Percentiles rank a stretch among this genome's conserved stretches.
Conservation (phyloP, 2,329 filamentous ascomycete genomes). For the Dactylellina haptotyla region DNA sequence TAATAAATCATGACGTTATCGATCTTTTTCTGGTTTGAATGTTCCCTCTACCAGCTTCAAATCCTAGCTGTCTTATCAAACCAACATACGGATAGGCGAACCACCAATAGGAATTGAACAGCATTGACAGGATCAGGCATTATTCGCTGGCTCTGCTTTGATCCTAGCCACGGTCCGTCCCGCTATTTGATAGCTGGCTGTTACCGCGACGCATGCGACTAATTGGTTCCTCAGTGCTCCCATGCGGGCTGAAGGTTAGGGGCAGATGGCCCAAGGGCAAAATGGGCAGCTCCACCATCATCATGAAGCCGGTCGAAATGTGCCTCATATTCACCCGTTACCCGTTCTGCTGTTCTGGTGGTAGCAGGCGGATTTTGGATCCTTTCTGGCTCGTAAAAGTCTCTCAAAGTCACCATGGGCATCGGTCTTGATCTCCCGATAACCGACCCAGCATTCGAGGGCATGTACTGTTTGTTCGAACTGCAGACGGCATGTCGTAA, state of each 20-base stretch:
- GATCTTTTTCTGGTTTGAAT: neutral
- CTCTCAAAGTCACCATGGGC: constrained; percentile 20
- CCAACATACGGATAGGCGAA: neutral
- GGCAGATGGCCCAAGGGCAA: too few species aligned
- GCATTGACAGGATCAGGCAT: constrained; percentile 39
- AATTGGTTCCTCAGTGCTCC: constrained; percentile 13
- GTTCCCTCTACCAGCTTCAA: neutral
- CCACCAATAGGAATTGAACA: constrained; percentile 41
- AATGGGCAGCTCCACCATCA: neutral
- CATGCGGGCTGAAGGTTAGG: too few species aligned
- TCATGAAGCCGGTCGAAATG: constrained; percentile 2
- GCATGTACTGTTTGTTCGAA: constrained; percentile 2
- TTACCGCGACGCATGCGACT: neutral
- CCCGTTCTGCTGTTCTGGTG: constrained; percentile 3
- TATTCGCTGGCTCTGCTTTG: constrained; percentile 29
- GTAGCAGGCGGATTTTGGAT: too few species aligned
- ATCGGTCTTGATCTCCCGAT: constrained; percentile 43
- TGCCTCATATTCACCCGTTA: constrained; percentile 19
- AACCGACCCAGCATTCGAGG: constrained; percentile 23
- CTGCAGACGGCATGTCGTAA: constrained; percentile 16
- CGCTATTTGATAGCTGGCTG: constrained; percentile 40
- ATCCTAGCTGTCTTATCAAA: constrained; percentile 8
- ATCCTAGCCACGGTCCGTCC: constrained; percentile 51
- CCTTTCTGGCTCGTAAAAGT: neutral
- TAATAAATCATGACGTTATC: constrained; percentile 49